Base-by-base conservation (phyloP, 2,329 filamentous ascomycete species). In the Sporothrix dimorphospora region DNA sequence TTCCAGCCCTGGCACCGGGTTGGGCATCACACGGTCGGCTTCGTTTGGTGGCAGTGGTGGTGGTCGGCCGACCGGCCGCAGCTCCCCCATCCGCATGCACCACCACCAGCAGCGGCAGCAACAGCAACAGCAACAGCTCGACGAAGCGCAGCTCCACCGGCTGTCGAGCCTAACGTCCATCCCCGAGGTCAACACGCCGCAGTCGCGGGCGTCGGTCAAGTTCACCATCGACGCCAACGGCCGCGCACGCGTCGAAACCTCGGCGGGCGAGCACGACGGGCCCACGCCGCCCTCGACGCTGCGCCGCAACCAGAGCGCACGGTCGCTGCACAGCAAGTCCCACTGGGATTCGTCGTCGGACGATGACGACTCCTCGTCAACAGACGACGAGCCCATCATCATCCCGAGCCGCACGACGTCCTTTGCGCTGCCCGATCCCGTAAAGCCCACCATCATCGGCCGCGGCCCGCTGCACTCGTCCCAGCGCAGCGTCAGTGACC, bases 211-310 rank as follows among this genome's bases (percentile, higher is more conserved):
- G 0, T 86, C 88, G 55, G 87, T 91, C 7, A 88, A 86, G 75
- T 89, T 91, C 74, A 89, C 85, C 19, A 90, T 91, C 73, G 89
- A 90, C 76, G 83, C 87, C n/a, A 85, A 85, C 70, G 89, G 89
- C 27, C 84, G 88, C 71, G 88, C 88, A 16, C 83, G 85, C 42
- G 86, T 87, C 9, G 86, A 89, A 74, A 86, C 85, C 0, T 85
- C 85, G 0, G 78, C 84, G 0, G 76, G 84, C 11, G 80, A 81
- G 21, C 80, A 82, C 9, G 79, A 81, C 73, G 75, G 78, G 3
- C 57, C 73, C 5, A 69, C 73, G 16, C 69, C 75, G 30, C 75
- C 74, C 16, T 68, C 72, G 19, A 72, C 47, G 2, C 70, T 74
- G 21, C 71, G 72, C 55, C 74, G 74, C 38, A 75, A 74, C 69